Evolutionary conservation across 2,329 filamentous ascomycete genomes (phyloP).

Genomic region (Aspergillus phoenicis): DNA sequence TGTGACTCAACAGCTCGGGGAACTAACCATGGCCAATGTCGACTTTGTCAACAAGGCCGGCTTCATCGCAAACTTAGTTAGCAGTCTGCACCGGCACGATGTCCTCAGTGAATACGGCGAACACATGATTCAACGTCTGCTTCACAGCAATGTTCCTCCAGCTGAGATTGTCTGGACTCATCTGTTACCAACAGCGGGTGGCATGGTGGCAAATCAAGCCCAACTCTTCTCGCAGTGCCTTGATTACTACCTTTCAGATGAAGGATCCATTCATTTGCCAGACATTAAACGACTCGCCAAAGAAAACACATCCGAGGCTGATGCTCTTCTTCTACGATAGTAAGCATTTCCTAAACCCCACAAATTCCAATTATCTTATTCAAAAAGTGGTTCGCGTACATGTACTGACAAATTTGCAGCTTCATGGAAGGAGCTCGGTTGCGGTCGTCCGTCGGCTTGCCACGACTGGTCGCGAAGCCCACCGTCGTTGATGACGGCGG

Average conservation of each 20-base stretch:
- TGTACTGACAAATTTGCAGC: conserved; percentile 23
- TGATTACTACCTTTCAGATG: conserved; percentile 58
- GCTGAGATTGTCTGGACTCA: conserved; percentile 59
- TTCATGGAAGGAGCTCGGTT: conserved; percentile 47
- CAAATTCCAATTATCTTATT: neutral
- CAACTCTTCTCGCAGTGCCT: conserved; percentile 61
- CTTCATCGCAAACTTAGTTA: conserved; percentile 46
- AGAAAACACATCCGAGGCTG: conserved; percentile 47
- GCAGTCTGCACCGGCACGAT: conserved; percentile 42
- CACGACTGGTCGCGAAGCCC: conserved; percentile 37
- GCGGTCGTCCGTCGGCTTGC: conserved; percentile 41
- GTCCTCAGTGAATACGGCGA: conserved; percentile 56
- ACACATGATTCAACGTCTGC: conserved; percentile 58
- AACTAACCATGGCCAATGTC: conserved; percentile 54
- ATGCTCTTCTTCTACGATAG: conserved; percentile 56
- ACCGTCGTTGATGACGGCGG: conserved; percentile 39
- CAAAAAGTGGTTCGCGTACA: neutral
- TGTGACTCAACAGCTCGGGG: conserved; percentile 53
- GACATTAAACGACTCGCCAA: conserved; percentile 53
- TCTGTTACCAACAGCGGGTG: conserved; percentile 60
- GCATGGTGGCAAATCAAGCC: conserved; percentile 60
- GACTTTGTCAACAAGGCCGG: conserved; percentile 47
- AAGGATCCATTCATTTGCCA: conserved; percentile 51
- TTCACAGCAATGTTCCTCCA: conserved; percentile 49
- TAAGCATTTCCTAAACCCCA: conserved; percentile 26